Percentiles rank a stretch among this genome's conserved stretches.
Evolutionary conservation across 306 rosid genomes (phyloP).

Genomic region (Sechiopsis laciniata): DNA sequence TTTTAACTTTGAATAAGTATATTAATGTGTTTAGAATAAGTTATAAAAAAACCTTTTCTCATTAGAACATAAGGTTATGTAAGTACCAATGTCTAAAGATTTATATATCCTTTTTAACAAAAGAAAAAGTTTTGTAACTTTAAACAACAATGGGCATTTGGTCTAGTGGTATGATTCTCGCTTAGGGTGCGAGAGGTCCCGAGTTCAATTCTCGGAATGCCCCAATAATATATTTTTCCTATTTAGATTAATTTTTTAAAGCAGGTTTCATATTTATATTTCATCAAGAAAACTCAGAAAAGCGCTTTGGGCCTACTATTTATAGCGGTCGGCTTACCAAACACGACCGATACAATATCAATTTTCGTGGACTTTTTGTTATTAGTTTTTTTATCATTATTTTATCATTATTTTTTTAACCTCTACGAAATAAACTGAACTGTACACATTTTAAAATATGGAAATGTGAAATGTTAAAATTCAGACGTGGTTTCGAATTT

Average conservation of each 20-base stretch:
- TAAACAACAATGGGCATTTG: not conserved
- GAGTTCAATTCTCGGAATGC: conserved; percentile 22
- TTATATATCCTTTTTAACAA: no score
- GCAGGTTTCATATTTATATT: not conserved
- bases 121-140: no score
- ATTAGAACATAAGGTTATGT: no score
- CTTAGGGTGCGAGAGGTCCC: conserved; percentile 23
- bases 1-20: no score
- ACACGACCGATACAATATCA: not conserved
- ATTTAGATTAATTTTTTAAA: no score
- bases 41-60: no score
- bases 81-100: no score
- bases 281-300: not conserved
- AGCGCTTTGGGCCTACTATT: not conserved
- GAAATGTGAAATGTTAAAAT: not conserved
- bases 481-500: not conserved
- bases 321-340: conserved; percentile 11
- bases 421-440: not conserved
- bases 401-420: not conserved
- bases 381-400: no score
- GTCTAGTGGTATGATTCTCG: conserved; percentile 22
- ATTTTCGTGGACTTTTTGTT: not conserved
- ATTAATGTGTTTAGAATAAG: no score
- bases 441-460: no score
- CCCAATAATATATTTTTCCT: not conserved